Percentiles rank a stretch among this genome's conserved stretches.
Conservation (phyloP, 495 filamentous ascomycete genomes). For the Ascobolus immersus region DNA sequence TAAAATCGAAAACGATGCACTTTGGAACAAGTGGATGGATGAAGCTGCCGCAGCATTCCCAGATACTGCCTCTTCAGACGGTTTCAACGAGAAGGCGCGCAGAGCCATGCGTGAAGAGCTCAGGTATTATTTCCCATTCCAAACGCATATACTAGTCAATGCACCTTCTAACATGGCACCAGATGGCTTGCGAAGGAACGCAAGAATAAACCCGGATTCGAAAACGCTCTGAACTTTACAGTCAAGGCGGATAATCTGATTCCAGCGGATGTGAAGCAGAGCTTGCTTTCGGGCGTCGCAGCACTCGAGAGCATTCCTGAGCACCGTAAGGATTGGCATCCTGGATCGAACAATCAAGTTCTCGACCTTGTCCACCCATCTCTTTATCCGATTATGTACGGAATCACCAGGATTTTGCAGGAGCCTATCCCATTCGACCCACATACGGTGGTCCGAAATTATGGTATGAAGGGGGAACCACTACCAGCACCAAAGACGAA, state of each 20-base stretch:
- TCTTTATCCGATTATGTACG: conserved; percentile 32
- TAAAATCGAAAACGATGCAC: neutral
- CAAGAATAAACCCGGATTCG: neutral
- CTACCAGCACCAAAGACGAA: no score
- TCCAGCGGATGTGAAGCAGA: conserved; percentile 11
- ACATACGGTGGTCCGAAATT: no score
- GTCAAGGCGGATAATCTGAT: conserved; percentile 20
- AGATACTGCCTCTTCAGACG: no score
- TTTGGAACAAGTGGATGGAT: conserved; percentile 1
- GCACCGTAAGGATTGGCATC: conserved; percentile 31
- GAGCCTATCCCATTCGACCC: no score
- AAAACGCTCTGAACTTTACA: conserved; percentile 15
- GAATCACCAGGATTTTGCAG: no score
- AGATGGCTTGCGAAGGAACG: conserved; percentile 1
- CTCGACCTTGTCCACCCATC: conserved; percentile 37
- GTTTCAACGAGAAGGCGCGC: no score
- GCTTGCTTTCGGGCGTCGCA: conserved; percentile 11
- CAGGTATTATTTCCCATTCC: no score
- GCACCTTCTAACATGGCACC: neutral
- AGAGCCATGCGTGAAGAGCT: no score
- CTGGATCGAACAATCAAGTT: conserved; percentile 27
- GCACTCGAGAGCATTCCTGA: conserved; percentile 23
- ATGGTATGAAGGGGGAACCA: no score
- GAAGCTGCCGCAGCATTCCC: no score
- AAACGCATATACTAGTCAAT: neutral